Percentiles rank a stretch among this genome's conserved stretches.
These are phyloP conservation scores for Boletus sp. DNA, from an alignment of 768 basidiomycete genomes.

Conservation along the genomic window DNA sequence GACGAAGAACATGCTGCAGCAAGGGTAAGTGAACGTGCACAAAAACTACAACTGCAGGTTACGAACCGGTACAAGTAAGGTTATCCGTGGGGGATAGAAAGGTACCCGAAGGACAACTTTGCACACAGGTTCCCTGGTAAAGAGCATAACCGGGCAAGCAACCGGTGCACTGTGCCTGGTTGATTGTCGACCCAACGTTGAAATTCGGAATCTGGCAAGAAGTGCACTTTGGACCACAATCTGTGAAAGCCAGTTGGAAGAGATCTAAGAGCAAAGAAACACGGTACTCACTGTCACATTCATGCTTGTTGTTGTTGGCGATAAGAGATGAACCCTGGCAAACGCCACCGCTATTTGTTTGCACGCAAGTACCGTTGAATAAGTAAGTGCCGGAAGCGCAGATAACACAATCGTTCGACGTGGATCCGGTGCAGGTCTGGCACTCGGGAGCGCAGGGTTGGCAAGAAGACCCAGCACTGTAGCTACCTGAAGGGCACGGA, in stretches of 20 bases:
- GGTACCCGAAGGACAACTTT: constrained; percentile 67
- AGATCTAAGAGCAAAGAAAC: background rate
- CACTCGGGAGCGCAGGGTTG: constrained; percentile 61
- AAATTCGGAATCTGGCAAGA: constrained; percentile 75
- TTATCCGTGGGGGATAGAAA: constrained; percentile 72
- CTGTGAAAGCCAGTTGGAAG: constrained; percentile 35
- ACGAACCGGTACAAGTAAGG: constrained; percentile 69
- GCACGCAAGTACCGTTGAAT: constrained; percentile 70
- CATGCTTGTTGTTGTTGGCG: constrained; percentile 77
- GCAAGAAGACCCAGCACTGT: constrained; percentile 55
- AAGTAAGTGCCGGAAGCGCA: constrained; percentile 62
- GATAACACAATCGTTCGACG: constrained; percentile 66
- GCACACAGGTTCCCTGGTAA: constrained; percentile 64
- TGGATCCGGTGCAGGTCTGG: constrained; percentile 63
- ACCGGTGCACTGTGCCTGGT: constrained; percentile 67
- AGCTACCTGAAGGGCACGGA: constrained; percentile 64
- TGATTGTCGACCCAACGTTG: constrained; percentile 58
- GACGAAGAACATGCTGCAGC: constrained; percentile 62
- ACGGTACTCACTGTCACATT: constrained; percentile 64
- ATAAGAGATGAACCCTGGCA: constrained; percentile 70
- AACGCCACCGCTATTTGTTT: constrained; percentile 61
- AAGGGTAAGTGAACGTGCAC: constrained; percentile 7
- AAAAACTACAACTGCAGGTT: background rate
- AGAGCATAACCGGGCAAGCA: constrained; percentile 78
- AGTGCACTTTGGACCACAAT: constrained; percentile 80